Conservation (phyloP, 2,329 filamentous ascomycete species). For the Xylariaceae sp. region DNA sequence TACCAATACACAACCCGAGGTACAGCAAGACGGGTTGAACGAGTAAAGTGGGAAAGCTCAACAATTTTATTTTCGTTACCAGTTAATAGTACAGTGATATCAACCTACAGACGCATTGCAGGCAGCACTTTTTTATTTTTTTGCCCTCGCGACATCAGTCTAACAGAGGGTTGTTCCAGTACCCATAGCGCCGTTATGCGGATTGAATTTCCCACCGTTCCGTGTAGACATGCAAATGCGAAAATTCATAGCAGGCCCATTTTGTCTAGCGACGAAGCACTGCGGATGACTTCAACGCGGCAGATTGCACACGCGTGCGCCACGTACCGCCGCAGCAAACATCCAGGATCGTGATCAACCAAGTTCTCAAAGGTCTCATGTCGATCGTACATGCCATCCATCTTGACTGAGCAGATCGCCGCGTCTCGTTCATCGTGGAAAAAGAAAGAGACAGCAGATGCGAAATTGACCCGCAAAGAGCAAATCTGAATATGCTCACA, state of each 20-base stretch:
- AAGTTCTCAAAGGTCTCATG: slow-evolving; percentile 12
- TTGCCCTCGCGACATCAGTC: slow-evolving; percentile 24
- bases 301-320: slow-evolving; percentile 3
- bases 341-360: slow-evolving; percentile 17
- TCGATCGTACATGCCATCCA: slow-evolving; percentile 12
- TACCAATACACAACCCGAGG: too few species aligned
- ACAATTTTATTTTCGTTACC: slow-evolving; percentile 12
- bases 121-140: slow-evolving; percentile 21
- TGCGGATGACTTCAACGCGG: slow-evolving; percentile 11
- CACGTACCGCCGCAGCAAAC: slow-evolving; percentile 13
- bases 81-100: slow-evolving; percentile 28
- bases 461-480: slow-evolving; percentile 7
- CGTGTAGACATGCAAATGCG: slow-evolving; percentile 26
- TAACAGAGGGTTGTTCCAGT: slow-evolving; percentile 32
- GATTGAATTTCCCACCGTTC: slow-evolving; percentile 26
- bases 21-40: too few species aligned
- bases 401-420: slow-evolving; percentile 8
- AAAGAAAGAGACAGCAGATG: slow-evolving; percentile 9
- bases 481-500: slow-evolving; percentile 5
- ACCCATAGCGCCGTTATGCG: slow-evolving; percentile 23
- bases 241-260: slow-evolving; percentile 20
- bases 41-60: background rate
- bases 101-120: slow-evolving; percentile 9
- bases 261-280: slow-evolving; percentile 25
- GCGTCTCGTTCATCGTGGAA: slow-evolving; percentile 5